Base-by-base conservation (phyloP, 2,329 filamentous ascomycete genomes). In the Knoxdaviesia capensis region DNA sequence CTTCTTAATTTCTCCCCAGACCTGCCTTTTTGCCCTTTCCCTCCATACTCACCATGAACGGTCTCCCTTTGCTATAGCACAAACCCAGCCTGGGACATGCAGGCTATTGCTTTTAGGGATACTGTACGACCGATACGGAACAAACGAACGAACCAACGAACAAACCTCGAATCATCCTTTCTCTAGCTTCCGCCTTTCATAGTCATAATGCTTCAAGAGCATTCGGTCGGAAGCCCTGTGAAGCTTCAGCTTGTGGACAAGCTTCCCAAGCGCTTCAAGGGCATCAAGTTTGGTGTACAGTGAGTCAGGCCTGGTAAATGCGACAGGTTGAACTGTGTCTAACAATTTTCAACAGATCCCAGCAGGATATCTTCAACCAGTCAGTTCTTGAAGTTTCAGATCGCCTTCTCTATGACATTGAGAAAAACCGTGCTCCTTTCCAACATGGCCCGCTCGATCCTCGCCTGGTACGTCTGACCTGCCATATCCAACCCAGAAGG, bases 321-420 rank as follows among this genome's bases (percentile, higher is more conserved):
- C 20, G 20, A 20, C 20, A 20, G 20, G 20, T 20, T 20, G 20
- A 20, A 20, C 2, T 20, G 20, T 20, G 20, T 20, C 20, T 20
- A 20, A 20, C 20, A 20, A 20, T 20, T 20, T 20, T 3, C 20
- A 20, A 20, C 48, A 86, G 81, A 54, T 93, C 87, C 30, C 86
- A 83, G 52, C 82, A 93, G 56, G 85, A 96, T 54, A 93, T 96
- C 50, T 82, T 93, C 51, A 92, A 88, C 55, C 90, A 98, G 61
- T 86, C 82, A 48, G 86, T 94, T 44, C 72, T 96, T 49, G 86
- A 94, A 60, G 80, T 98, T 44, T 92, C 84, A n/a, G 83, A 94
- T 57, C 77, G 86, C 52, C 78, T 87, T 58, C 77, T 96, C 47
- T 98, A 94, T 66, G 86, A 98, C 57, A 74, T 94, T 51, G 77